A percentile compares a stretch with the other conserved stretches of the same genome.
These are phyloP conservation scores for Omphalotus olearius DNA, from an alignment of 1,284 basidiomycete genomes.

Conservation along the genomic window DNA sequence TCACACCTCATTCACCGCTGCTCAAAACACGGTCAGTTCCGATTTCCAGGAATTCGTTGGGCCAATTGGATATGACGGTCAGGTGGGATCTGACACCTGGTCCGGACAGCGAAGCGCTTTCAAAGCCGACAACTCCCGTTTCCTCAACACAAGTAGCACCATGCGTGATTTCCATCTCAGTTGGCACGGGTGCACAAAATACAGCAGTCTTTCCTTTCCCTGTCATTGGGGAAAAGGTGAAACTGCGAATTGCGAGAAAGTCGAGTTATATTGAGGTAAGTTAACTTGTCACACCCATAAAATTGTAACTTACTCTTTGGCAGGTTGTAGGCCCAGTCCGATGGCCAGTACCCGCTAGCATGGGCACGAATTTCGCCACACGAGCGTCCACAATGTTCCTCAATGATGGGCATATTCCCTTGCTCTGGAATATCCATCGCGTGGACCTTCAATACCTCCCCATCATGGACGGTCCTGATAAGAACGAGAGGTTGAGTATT, in stretches of 20 bases:
- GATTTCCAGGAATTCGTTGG: background rate
- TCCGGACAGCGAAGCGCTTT: constrained; percentile 16
- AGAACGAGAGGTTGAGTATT: constrained; percentile 17
- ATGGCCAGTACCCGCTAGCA: background rate
- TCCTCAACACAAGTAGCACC: constrained; percentile 26
- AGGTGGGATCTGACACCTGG: constrained; percentile 19
- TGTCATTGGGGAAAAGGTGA: constrained; percentile 24
- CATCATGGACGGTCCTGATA: constrained; percentile 14
- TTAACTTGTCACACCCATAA: background rate
- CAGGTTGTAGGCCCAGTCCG: background rate
- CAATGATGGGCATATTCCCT: no score
- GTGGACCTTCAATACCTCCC: constrained; percentile 23
- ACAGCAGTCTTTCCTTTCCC: constrained; percentile 30
- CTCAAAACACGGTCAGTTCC: background rate
- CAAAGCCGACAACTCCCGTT: background rate
- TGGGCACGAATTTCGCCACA: no score
- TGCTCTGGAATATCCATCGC: constrained; percentile 26
- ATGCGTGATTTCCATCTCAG: constrained; percentile 25
- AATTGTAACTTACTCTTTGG: background rate
- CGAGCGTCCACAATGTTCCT: no score
- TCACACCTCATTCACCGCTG: constrained; percentile 1
- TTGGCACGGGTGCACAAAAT: constrained; percentile 24
- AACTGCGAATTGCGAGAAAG: constrained; percentile 26
- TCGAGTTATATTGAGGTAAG: constrained; percentile 28
- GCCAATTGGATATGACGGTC: constrained; percentile 20